Percentiles rank a stretch among this genome's conserved stretches.
Conservation (phyloP, 192 early-diverging fungal species). For the Glomus cerebriforme region DNA sequence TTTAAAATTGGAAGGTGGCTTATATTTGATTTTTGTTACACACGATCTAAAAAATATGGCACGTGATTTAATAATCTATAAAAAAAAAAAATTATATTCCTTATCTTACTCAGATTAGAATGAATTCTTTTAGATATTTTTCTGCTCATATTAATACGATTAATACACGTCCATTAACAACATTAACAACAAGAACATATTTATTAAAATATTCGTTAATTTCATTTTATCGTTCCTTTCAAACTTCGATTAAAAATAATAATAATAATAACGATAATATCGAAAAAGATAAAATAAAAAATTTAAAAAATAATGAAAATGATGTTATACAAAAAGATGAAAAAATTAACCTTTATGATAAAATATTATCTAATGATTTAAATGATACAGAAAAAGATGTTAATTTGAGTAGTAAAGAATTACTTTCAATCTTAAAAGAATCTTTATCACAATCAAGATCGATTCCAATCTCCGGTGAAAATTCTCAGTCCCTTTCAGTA, state of each 20-base stretch:
- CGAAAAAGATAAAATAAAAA: no score
- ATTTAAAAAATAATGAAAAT: no score
- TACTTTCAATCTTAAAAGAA: not conserved
- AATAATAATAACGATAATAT: not conserved
- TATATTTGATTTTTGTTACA: no score
- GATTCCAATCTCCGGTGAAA: not conserved
- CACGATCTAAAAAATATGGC: no score
- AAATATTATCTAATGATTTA: not conserved
- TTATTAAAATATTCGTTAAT: not conserved
- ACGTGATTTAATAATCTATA: no score
- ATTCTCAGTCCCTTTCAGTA: not conserved
- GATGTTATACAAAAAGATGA: not conserved
- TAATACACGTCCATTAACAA: not conserved
- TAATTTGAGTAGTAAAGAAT: not conserved
- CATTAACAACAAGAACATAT: not conserved
- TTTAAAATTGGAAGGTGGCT: no score
- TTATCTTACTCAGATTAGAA: no score
- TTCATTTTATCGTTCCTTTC: not conserved
- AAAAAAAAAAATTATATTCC: no score
- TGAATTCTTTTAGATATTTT: no score
- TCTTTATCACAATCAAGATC: not conserved
- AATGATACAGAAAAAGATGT: not conserved
- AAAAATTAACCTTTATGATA: not conserved
- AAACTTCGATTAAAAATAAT: not conserved
- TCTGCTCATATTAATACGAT: no score